Percentiles rank a stretch among this genome's conserved stretches.
Evolutionary conservation across 192 early-diverging fungal genomes (phyloP).

Genomic region (Mortierella antarctica): DNA sequence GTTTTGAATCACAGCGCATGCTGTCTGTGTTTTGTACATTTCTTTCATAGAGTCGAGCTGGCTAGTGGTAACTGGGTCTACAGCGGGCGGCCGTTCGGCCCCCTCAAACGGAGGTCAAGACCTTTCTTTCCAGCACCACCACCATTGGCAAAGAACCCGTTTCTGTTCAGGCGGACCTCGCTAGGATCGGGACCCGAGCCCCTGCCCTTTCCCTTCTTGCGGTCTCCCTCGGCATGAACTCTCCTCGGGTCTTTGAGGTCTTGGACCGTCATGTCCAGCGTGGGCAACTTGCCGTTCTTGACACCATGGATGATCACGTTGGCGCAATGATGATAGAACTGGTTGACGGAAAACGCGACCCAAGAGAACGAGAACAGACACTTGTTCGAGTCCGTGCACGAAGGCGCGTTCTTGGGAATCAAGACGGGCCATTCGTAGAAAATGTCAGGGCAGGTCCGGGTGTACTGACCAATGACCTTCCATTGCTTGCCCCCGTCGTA

Average conservation of each 20-base stretch:
- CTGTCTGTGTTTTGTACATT: no score
- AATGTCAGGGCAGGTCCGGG: conserved; percentile 44
- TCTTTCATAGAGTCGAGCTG: no score
- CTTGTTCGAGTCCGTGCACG: conserved; percentile 33
- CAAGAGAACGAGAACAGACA: conserved; percentile 65
- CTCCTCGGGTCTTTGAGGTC: conserved; percentile 10
- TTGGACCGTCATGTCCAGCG: conserved; percentile 11
- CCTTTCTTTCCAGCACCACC: conserved; percentile 3
- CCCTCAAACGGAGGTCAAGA: conserved; percentile 2
- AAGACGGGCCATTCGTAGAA: conserved; percentile 38
- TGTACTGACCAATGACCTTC: conserved; percentile 36
- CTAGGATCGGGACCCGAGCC: conserved; percentile 10
- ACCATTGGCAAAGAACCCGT: conserved; percentile 12
- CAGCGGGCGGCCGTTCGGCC: no score
- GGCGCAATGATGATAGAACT: conserved; percentile 81
- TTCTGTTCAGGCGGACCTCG: conserved; percentile 9
- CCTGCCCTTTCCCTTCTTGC: not conserved
- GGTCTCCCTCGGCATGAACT: conserved; percentile 11
- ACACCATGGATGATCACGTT: conserved; percentile 67
- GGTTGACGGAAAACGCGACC: conserved; percentile 72
- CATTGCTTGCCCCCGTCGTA: conserved; percentile 69
- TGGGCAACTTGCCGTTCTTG: conserved; percentile 21
- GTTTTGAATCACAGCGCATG: no score
- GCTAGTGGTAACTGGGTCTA: no score
- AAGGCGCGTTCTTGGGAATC: conserved; percentile 39